Percentiles rank a stretch among this genome's conserved stretches.
These are phyloP conservation scores for Gaeumannomyces sp. DNA, from an alignment of 2,329 filamentous ascomycete species.

Conservation along the genomic window DNA sequence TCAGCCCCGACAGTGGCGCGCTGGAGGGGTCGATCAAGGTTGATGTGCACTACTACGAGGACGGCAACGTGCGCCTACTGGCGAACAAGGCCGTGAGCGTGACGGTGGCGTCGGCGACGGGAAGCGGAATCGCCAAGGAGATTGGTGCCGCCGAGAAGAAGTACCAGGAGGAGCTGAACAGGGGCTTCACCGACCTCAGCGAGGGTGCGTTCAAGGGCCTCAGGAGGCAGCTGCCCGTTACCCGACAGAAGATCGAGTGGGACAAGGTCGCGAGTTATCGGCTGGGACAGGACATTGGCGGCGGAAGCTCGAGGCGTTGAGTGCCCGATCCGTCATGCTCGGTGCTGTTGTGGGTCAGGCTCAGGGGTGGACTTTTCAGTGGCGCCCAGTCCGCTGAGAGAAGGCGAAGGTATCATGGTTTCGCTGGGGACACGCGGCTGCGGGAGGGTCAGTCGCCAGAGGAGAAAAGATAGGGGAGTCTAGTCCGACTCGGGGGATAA, in stretches of 20 bases:
- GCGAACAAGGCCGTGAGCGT: constrained; percentile 72
- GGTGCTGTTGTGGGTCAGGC: background rate
- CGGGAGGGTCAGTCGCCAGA: too few relatives aligned
- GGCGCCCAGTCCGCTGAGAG: too few relatives aligned
- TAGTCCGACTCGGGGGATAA: too few relatives aligned
- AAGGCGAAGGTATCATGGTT: too few relatives aligned
- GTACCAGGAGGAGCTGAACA: constrained; percentile 94
- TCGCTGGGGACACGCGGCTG: too few relatives aligned
- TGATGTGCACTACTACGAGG: constrained; percentile 99
- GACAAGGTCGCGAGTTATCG: constrained; percentile 94
- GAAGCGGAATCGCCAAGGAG: constrained; percentile 66
- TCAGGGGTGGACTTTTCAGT: background rate
- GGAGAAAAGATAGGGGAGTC: too few relatives aligned
- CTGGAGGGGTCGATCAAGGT: constrained; percentile 81
- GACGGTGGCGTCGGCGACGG: constrained; percentile 55
- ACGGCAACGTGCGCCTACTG: constrained; percentile 89
- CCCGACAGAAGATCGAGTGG: constrained; percentile 98
- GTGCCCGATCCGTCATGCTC: background rate
- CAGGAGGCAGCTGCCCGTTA: constrained; percentile 88
- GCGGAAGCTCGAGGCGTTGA: constrained; percentile 40
- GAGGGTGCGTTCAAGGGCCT: constrained; percentile 94
- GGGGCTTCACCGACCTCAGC: constrained; percentile 78
- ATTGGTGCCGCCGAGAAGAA: constrained; percentile 78
- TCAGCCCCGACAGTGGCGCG: constrained; percentile 59
- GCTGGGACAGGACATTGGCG: constrained; percentile 72